These are phyloP conservation scores for Fusarium phyllophilum DNA, from an alignment of 2,329 filamentous ascomycete genomes.

Conservation along the genomic window DNA sequence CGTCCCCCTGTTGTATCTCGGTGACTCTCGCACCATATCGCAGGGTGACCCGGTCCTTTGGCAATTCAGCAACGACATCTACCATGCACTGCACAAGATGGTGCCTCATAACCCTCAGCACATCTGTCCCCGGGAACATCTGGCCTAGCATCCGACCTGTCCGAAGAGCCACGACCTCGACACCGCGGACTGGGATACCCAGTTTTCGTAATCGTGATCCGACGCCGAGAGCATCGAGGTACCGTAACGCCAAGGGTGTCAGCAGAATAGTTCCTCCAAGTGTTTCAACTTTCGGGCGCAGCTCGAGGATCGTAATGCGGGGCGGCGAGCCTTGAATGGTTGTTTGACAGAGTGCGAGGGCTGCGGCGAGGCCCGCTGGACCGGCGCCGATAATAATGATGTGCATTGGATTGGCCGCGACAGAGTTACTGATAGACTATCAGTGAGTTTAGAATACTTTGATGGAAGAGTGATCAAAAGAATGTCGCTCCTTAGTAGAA, in stretches of 20 bases:
- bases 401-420: fast-evolving
- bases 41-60: not conserved
- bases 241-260: not conserved
- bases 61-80: not conserved
- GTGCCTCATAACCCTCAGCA: not conserved
- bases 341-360: not conserved
- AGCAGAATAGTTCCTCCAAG: not conserved
- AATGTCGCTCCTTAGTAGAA: fast-evolving
- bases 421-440: fast-evolving
- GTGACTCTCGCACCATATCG: not conserved
- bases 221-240: not conserved
- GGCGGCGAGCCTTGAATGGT: fast-evolving
- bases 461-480: fast-evolving
- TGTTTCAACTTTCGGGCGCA: not conserved
- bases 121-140: not conserved
- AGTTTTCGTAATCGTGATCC: not conserved
- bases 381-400: not conserved
- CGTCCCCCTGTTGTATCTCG: not conserved
- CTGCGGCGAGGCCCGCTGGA: not conserved
- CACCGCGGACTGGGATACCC: not conserved
- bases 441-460: fast-evolving
- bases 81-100: not conserved
- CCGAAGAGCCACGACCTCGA: not conserved
- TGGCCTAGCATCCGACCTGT: not conserved
- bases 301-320: not conserved